These are phyloP conservation scores for Cryphonectria nitschkei DNA, from an alignment of 2,329 filamentous ascomycete species.

Conservation along the genomic window DNA sequence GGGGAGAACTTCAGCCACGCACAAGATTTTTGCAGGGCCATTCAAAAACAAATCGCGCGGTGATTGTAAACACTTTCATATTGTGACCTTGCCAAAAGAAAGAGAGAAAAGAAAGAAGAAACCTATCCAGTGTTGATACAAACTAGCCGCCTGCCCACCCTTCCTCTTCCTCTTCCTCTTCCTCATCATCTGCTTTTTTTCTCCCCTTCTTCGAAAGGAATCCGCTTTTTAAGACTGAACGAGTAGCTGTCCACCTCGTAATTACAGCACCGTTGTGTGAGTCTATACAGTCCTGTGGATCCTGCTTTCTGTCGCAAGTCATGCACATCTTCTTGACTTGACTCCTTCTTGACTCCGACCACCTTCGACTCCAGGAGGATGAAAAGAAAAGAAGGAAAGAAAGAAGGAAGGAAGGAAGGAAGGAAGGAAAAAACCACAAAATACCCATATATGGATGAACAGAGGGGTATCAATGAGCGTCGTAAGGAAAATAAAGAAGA, in stretches of 20 bases:
- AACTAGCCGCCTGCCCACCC: not conserved
- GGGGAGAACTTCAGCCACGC: not conserved
- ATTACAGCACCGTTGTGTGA: not conserved
- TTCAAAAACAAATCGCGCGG: not conserved
- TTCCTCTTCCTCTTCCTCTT: not conserved
- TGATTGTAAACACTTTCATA: not conserved
- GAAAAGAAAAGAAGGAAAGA: not conserved
- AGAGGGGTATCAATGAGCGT: not conserved
- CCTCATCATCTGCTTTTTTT: not conserved
- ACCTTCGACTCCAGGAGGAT: not conserved
- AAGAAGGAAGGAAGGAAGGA: too few relatives aligned
- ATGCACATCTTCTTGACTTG: not conserved
- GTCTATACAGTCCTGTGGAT: conserved; percentile 13
- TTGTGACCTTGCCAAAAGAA: not conserved
- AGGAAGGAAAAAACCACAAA: not conserved
- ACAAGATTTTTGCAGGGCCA: not conserved
- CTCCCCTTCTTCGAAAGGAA: not conserved
- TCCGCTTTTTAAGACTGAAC: conserved; percentile 2
- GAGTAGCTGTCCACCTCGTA: conserved; percentile 10
- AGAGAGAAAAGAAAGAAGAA: not conserved
- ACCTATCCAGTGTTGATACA: not conserved
- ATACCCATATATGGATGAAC: not conserved
- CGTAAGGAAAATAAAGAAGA: not conserved
- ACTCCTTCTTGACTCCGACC: not conserved
- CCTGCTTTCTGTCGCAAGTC: conserved; percentile 2